A percentile compares a stretch with the other conserved stretches of the same genome.
Conservation (phyloP, 2,329 filamentous ascomycete species). For the Cercospora janseana region DNA sequence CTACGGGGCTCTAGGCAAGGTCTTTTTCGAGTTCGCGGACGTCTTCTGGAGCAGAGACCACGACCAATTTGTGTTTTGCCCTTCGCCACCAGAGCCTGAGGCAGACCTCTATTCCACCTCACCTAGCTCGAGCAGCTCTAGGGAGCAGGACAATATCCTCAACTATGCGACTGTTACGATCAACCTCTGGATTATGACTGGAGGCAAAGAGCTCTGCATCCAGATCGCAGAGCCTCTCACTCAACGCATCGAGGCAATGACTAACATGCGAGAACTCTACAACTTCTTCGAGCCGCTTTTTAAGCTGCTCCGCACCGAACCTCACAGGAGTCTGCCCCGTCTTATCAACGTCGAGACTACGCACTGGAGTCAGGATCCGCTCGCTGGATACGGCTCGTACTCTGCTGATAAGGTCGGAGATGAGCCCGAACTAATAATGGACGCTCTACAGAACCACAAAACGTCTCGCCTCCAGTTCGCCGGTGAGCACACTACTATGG, state of each 20-base stretch:
- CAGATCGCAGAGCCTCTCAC: conserved; percentile 48
- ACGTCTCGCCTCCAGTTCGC: conserved; percentile 44
- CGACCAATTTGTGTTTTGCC: conserved; percentile 48
- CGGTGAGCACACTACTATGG: conserved; percentile 41
- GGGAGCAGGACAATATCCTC: conserved; percentile 39
- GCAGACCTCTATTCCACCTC: conserved; percentile 33
- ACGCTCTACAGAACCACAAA: conserved; percentile 41
- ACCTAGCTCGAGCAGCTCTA: conserved; percentile 34
- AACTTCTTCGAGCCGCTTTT: conserved; percentile 48
- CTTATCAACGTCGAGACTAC: conserved; percentile 45
- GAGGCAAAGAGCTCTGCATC: conserved; percentile 44
- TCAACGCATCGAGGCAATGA: conserved; percentile 47
- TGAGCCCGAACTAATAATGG: conserved; percentile 40
- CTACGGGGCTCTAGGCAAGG: conserved; percentile 46
- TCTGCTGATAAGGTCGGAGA: conserved; percentile 49
- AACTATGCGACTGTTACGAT: conserved; percentile 47
- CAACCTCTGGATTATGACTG: conserved; percentile 48
- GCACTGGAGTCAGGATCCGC: conserved; percentile 46
- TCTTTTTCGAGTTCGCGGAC: conserved; percentile 46
- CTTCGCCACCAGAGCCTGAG: conserved; percentile 35
- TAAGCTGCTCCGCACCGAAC: conserved; percentile 46
- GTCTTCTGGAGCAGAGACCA: conserved; percentile 49
- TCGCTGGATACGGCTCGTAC: conserved; percentile 46
- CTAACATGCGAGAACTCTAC: conserved; percentile 40
- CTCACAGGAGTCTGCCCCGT: conserved; percentile 45